Percentiles rank a stretch among this genome's conserved stretches.
These are phyloP conservation scores for Cryptococcus sp. DNA, from an alignment of 1,284 basidiomycete genomes.

Conservation along the genomic window DNA sequence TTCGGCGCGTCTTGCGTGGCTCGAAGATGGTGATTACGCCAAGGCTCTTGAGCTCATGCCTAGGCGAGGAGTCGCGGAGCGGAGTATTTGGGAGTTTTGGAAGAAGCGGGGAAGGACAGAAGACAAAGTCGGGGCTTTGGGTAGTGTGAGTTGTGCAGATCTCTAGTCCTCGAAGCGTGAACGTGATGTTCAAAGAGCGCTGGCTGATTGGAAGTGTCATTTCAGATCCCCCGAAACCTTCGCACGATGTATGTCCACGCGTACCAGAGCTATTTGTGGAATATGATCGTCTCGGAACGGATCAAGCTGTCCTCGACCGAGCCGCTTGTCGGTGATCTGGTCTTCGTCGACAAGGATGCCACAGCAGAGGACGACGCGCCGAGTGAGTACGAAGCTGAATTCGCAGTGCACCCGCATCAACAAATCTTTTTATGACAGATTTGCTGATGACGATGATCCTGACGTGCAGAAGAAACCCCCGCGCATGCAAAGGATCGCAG, in stretches of 20 bases:
- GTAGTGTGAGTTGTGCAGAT: conserved; percentile 62
- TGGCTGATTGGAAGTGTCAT: background rate
- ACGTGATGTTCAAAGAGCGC: background rate
- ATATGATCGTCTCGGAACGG: conserved; percentile 89
- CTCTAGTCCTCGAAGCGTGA: background rate
- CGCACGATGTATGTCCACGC: conserved; percentile 98
- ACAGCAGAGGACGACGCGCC: conserved; percentile 52
- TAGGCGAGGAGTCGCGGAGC: conserved; percentile 84
- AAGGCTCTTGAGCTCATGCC: conserved; percentile 81
- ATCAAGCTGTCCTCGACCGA: conserved; percentile 76
- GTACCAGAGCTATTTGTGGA: conserved; percentile 99
- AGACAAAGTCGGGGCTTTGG: conserved; percentile 82
- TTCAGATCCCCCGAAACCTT: conserved; percentile 88
- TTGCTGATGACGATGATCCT: no score
- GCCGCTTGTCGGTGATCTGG: conserved; percentile 83
- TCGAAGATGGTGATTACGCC: conserved; percentile 72
- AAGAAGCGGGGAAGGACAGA: conserved; percentile 76
- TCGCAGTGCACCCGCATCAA: background rate
- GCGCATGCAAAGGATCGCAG: conserved; percentile 16
- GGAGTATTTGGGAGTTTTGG: conserved; percentile 87
- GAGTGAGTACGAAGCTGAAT: conserved; percentile 46
- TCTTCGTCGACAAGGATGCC: conserved; percentile 59
- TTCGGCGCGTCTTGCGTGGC: conserved; percentile 77
- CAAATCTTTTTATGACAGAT: no score
- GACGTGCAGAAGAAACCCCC: conserved; percentile 12